These are phyloP conservation scores for Quercus aquifolioides DNA, from an alignment of 306 rosid genomes.

Conservation along the genomic window DNA sequence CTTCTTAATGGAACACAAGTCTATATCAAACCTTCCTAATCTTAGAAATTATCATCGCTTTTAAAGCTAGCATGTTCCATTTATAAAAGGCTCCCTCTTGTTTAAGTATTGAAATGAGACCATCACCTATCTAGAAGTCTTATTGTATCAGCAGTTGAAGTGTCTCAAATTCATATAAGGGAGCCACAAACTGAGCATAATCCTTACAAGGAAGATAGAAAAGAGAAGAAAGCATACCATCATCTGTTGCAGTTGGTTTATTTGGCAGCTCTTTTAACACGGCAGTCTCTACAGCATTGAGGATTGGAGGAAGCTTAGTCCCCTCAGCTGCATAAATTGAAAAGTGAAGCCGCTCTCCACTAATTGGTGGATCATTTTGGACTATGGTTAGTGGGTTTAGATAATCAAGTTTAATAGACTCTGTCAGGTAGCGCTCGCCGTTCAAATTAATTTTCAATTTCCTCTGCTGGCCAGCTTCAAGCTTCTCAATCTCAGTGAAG, in stretches of 20 bases:
- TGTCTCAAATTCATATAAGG: no score
- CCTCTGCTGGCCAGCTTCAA: conserved; percentile 25
- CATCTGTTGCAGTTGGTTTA: neutral
- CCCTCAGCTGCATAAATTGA: neutral
- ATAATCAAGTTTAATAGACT: conserved; percentile 27
- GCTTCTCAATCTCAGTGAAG: conserved; percentile 39
- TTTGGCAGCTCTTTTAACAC: neutral
- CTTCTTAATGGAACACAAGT: no score
- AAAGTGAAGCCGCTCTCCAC: neutral
- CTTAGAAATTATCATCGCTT: no score
- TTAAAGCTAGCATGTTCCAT: no score
- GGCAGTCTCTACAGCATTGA: conserved; percentile 43
- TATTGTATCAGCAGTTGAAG: no score
- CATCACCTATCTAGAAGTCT: no score
- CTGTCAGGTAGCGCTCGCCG: neutral
- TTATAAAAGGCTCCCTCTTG: no score
- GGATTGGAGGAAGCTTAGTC: conserved; percentile 47
- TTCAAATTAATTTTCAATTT: conserved; percentile 24
- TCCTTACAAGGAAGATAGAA: neutral
- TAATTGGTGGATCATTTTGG: neutral
- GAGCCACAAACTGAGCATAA: no score
- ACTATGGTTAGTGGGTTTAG: conserved; percentile 8
- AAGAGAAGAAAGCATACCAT: neutral
- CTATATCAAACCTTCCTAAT: no score
- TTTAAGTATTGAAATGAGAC: no score